These are phyloP conservation scores for Aureobasidium sp. DNA, from an alignment of 2,329 filamentous ascomycete genomes.

Conservation along the genomic window DNA sequence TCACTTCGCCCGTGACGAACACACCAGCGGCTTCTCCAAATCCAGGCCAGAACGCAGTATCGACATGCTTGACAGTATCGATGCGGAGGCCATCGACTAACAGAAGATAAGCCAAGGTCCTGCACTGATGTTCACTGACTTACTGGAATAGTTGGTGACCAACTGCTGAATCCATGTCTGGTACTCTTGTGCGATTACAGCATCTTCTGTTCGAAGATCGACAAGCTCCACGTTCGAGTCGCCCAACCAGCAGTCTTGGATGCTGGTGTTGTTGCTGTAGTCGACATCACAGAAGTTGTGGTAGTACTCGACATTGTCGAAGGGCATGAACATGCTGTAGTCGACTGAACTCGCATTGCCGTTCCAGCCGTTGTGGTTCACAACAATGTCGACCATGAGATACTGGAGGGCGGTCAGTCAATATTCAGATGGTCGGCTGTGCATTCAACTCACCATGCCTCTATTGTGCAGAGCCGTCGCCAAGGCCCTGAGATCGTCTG, in stretches of 20 bases:
- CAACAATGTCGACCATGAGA: conserved; percentile 32
- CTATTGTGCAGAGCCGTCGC: conserved; percentile 28
- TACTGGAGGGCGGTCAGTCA: conserved; percentile 20
- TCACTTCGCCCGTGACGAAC: conserved; percentile 42
- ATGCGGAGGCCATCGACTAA: conserved; percentile 45
- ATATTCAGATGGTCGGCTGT: background rate
- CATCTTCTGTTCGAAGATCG: conserved; percentile 51
- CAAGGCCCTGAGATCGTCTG: conserved; percentile 29
- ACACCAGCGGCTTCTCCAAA: conserved; percentile 31
- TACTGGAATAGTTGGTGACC: conserved; percentile 49
- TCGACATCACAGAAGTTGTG: conserved; percentile 51
- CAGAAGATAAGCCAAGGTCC: background rate
- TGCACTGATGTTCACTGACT: background rate
- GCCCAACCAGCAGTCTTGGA: conserved; percentile 47
- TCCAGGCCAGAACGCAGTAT: conserved; percentile 33
- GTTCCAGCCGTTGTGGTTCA: conserved; percentile 31
- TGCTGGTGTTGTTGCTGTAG: conserved; percentile 39
- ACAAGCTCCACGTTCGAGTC: conserved; percentile 50
- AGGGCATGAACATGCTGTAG: conserved; percentile 32
- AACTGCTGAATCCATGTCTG: conserved; percentile 52
- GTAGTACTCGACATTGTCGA: conserved; percentile 32
- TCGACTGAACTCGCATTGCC: conserved; percentile 23
- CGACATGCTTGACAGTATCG: conserved; percentile 42
- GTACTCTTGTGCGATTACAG: conserved; percentile 43
- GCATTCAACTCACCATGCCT: conserved; percentile 26